Conservation (phyloP, 208 protist species). For the Endotrypanum monterogeii region DNA sequence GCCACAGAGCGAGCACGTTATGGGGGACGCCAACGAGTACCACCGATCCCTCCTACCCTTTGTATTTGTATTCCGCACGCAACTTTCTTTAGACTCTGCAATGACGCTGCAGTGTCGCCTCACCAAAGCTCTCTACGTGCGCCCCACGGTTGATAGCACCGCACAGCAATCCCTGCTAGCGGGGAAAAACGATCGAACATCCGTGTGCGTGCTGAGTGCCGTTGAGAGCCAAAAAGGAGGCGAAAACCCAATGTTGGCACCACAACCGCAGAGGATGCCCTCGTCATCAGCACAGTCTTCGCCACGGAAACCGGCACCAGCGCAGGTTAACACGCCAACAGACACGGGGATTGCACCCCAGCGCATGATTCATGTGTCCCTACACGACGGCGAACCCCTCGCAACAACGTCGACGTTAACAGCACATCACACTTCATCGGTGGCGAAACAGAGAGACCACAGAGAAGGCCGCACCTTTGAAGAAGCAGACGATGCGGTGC, state of each 20-base stretch:
- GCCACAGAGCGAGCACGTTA: slow-evolving; percentile 10
- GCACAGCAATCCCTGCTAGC: slow-evolving; percentile 26
- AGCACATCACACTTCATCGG: neutral
- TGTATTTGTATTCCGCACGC: slow-evolving; percentile 42
- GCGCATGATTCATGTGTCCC: neutral
- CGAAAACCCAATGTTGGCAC: slow-evolving; percentile 33
- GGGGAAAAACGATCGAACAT: slow-evolving; percentile 24
- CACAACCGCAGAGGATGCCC: neutral
- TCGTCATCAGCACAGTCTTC: neutral
- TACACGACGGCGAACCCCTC: neutral
- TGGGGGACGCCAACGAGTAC: slow-evolving; percentile 13
- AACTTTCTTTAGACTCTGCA: slow-evolving; percentile 13
- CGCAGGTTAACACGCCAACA: neutral
- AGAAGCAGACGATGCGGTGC: slow-evolving; percentile 7
- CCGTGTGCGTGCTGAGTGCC: slow-evolving; percentile 26
- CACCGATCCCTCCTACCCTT: slow-evolving; percentile 29
- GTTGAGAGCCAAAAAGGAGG: slow-evolving; percentile 24
- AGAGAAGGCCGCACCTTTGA: neutral
- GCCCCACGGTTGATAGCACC: slow-evolving; percentile 6
- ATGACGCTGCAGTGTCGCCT: slow-evolving; percentile 19
- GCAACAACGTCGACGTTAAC: neutral
- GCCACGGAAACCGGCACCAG: neutral
- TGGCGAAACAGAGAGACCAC: neutral
- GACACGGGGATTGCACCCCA: neutral
- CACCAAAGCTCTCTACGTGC: slow-evolving; percentile 24